These are phyloP conservation scores for Hemisphaericaspora xylofermentans DNA, from an alignment of 1,139 yeast species.

Conservation along the genomic window DNA sequence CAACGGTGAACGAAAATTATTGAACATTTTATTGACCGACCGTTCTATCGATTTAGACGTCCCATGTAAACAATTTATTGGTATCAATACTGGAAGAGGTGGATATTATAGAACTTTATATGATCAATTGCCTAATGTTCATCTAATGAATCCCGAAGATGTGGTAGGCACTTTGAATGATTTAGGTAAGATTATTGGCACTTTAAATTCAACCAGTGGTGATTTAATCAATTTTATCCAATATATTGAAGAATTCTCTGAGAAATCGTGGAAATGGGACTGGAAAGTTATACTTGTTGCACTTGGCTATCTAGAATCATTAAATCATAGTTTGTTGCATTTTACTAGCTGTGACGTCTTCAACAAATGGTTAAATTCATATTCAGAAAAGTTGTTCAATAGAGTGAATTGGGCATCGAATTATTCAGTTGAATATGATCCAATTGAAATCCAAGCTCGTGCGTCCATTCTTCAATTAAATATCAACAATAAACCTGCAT, in stretches of 20 bases:
- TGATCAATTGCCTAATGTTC: constrained; percentile 23
- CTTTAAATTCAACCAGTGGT: constrained; percentile 17
- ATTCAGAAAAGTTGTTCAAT: constrained; percentile 19
- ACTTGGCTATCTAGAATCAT: constrained; percentile 31
- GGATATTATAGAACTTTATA: constrained; percentile 45
- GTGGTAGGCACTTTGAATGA: constrained; percentile 37
- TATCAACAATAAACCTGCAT: constrained; percentile 24
- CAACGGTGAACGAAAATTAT: constrained; percentile 27
- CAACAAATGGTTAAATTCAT: constrained; percentile 22
- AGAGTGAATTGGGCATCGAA: constrained; percentile 26
- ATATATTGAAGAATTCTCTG: constrained; percentile 25
- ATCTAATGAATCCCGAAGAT: constrained; percentile 26
- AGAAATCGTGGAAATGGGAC: constrained; percentile 21
- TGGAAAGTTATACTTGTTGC: constrained; percentile 30
- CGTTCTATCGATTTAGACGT: constrained; percentile 39
- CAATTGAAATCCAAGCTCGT: constrained; percentile 40
- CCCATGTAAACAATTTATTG: constrained; percentile 21
- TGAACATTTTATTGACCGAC: constrained; percentile 48
- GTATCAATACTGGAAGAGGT: constrained; percentile 44
- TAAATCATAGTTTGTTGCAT: constrained; percentile 29
- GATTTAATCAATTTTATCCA: constrained; percentile 30
- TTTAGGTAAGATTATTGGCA: constrained; percentile 32
- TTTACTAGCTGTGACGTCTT: constrained; percentile 26
- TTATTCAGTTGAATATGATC: constrained; percentile 13
- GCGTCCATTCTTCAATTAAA: constrained; percentile 41